Conservation (phyloP, 1,284 basidiomycete species). For the Ganoderma sinense region DNA sequence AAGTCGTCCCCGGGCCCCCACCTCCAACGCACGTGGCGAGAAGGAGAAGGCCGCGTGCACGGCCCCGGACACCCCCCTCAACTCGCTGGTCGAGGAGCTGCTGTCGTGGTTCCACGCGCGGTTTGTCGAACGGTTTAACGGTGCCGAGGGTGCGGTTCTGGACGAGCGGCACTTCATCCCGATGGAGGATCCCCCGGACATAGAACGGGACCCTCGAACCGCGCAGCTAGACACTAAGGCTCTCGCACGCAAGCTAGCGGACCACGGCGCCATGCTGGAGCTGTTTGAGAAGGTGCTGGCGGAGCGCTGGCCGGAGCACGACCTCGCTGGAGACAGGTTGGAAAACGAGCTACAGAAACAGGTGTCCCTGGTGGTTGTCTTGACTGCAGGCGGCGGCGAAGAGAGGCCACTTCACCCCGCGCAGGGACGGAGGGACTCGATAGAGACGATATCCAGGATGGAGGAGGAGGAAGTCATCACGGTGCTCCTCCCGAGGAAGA, state of each 20-base stretch:
- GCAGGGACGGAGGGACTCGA: neutral
- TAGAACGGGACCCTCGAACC: neutral
- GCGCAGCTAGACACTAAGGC: neutral
- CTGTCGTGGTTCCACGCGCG: neutral
- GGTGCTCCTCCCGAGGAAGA: neutral
- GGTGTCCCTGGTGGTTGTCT: neutral
- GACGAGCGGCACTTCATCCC: neutral
- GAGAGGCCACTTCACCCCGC: neutral
- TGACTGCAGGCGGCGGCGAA: neutral
- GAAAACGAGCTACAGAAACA: neutral
- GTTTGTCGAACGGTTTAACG: neutral
- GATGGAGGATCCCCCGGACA: neutral
- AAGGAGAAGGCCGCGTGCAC: neutral
- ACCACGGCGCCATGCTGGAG: conserved; percentile 1
- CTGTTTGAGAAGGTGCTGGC: neutral
- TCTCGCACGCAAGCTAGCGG: neutral
- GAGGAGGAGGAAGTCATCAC: neutral
- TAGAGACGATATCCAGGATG: neutral
- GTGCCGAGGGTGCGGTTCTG: neutral
- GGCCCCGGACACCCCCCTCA: neutral
- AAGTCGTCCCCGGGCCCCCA: too few relatives aligned
- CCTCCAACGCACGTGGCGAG: neutral
- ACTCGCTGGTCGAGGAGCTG: neutral
- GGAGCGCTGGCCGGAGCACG: conserved; percentile 3
- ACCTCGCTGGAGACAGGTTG: conserved; percentile 1